Evolutionary conservation across 1,139 yeast genomes (phyloP), one percentile per base, ranked within the genome.

Genomic region (Geotrichum restrictum): DNA sequence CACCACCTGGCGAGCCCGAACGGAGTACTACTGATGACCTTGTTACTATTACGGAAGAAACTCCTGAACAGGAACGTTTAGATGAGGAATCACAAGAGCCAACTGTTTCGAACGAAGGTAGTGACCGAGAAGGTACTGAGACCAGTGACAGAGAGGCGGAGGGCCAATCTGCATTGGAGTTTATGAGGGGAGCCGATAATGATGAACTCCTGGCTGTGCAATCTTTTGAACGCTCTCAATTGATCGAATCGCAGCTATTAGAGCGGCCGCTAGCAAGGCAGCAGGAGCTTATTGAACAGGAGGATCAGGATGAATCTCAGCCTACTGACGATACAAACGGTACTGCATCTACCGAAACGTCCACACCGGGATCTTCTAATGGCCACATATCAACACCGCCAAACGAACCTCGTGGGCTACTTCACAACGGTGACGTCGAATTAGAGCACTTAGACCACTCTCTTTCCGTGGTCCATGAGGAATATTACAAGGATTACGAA

Each of bases 241-340:
- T 82, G 0, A 71, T 84, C 18, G 88, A 83, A 60, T 82, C 81
- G 52, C 89, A 79, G 69, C 88, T 77, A 65, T 79, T 77, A 33
- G 88, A 83, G 49, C 71, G 96, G 56, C 96, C 96, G 0, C 72
- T 89, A 57, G 96, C 96, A 0, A 85, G 83, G 59, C 72, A 88
- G 49, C 96, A 88, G 65, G 82, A 83, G 62, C 82, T 83, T 60
- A 72, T 88, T 56, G 53, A 51, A 10, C 40, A 36, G 31, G 91
- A 85, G 55, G 77, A 79, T 13, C 27, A 43, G 4, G 29, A 43
- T 3, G 36, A 31, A 51, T 52, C 38, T 11, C 18, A 19, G 18
- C 16, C n/a, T 7, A 33, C 39, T 6, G 8, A 8, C 7, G n/a
- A 10, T 72, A 67, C n/a, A 74, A 73, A 24, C 8, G 78, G 74